Conservation (phyloP, 768 basidiomycete genomes). For the Nevesoporus exiguus region DNA sequence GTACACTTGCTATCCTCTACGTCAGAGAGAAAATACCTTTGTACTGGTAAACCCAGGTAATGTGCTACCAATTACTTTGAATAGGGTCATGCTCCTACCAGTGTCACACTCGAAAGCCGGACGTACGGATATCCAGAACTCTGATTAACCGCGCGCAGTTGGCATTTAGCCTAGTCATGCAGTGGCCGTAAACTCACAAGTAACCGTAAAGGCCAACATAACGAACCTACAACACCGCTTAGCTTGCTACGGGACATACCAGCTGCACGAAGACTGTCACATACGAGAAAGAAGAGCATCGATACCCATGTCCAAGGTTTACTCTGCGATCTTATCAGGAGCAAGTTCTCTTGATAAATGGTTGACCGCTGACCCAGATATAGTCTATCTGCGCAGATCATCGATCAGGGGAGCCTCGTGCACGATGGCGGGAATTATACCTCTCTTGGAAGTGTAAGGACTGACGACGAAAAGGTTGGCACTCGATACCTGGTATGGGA, state of each 20-base stretch:
- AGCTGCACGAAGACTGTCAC: not conserved
- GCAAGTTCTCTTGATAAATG: not conserved
- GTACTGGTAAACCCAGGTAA: not conserved
- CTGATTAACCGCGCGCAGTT: not conserved
- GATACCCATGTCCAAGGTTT: not conserved
- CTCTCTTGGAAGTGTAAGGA: not conserved
- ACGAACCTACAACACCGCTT: not conserved
- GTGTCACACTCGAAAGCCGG: not conserved
- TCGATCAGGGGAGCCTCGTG: not conserved
- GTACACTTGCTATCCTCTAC: not conserved
- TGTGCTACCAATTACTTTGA: conserved; percentile 1
- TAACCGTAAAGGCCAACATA: not conserved
- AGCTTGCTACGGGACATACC: not conserved
- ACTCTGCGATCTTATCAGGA: not conserved
- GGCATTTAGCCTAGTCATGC: not conserved
- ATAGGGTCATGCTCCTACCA: not conserved
- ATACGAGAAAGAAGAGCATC: not conserved
- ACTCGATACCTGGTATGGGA: not conserved
- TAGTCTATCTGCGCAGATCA: not conserved
- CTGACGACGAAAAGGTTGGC: not conserved
- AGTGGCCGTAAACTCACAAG: not conserved
- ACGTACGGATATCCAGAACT: not conserved
- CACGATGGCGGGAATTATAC: not conserved
- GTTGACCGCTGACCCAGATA: not conserved
- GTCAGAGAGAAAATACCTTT: not conserved